These are phyloP conservation scores for Drechslerella dactyloides DNA, from an alignment of 2,329 filamentous ascomycete genomes.

Conservation along the genomic window DNA sequence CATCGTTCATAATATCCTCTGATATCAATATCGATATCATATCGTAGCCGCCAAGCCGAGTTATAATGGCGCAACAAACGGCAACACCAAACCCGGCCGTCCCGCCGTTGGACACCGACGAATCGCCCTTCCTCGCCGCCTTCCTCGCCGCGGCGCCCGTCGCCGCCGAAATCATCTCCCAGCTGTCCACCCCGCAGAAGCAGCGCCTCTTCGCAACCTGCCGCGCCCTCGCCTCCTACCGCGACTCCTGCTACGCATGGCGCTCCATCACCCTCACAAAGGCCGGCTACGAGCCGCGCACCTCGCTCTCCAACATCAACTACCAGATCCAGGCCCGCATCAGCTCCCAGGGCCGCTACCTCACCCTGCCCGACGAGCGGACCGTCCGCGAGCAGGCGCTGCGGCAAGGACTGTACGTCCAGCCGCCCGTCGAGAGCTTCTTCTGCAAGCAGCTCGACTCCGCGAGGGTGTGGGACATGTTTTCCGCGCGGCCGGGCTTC, in stretches of 20 bases:
- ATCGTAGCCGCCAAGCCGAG: not conserved
- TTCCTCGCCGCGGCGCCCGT: slow-evolving; percentile 37
- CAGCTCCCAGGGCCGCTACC: slow-evolving; percentile 27
- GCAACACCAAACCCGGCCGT: slow-evolving; percentile 30
- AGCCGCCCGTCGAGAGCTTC: slow-evolving; percentile 26
- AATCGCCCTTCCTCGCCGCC: slow-evolving; percentile 35
- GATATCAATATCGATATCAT: too few relatives aligned
- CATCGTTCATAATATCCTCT: too few relatives aligned
- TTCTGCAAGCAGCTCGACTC: slow-evolving; percentile 36
- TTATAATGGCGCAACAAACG: slow-evolving; percentile 45
- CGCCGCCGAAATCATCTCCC: slow-evolving; percentile 46
- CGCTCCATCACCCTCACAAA: slow-evolving; percentile 37
- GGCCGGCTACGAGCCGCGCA: slow-evolving; percentile 33
- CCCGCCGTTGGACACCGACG: slow-evolving; percentile 17
- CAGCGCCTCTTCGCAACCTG: slow-evolving; percentile 43
- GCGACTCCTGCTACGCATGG: slow-evolving; percentile 48
- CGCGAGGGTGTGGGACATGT: slow-evolving; percentile 33
- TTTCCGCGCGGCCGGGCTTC: slow-evolving; percentile 35
- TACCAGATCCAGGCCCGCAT: slow-evolving; percentile 38
- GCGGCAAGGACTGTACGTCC: slow-evolving; percentile 19
- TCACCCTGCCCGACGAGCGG: slow-evolving; percentile 29
- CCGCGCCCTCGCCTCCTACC: slow-evolving; percentile 23
- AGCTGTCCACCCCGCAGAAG: slow-evolving; percentile 36
- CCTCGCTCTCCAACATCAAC: slow-evolving; percentile 26
- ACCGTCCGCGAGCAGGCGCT: slow-evolving; percentile 18